Evolutionary conservation across 83 land plant species (phyloP).

Genomic region (Thuja plicata): DNA sequence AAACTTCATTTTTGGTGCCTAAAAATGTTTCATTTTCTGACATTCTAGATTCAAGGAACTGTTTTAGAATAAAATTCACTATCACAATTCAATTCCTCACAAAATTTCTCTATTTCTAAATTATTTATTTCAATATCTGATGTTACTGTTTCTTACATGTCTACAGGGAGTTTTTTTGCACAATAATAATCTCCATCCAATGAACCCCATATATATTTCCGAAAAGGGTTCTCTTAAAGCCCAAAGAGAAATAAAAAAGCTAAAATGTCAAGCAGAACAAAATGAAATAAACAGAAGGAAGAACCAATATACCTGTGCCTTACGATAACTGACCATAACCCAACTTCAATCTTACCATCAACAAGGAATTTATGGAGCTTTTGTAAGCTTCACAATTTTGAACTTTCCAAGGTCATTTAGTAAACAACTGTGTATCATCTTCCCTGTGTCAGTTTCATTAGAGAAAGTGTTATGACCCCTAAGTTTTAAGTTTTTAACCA

Average conservation of each 20-base stretch:
- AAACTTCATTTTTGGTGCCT: neutral
- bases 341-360: neutral
- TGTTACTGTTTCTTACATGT: neutral
- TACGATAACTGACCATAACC: neutral
- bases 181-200: neutral
- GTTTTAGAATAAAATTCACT: neutral
- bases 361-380: neutral
- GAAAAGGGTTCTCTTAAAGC: neutral
- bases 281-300: neutral
- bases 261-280: neutral
- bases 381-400: neutral
- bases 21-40: neutral
- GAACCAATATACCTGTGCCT: neutral
- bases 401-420: neutral
- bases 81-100: neutral
- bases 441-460: neutral
- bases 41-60: neutral
- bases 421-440: neutral
- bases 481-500: neutral
- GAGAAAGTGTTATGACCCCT: neutral
- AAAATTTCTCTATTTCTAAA: neutral
- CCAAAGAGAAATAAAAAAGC: neutral
- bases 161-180: neutral
- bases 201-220: neutral
- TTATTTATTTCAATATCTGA: neutral